Evolutionary conservation across 495 filamentous ascomycete species (phyloP).

Genomic region (Aspergillus baeticus): DNA sequence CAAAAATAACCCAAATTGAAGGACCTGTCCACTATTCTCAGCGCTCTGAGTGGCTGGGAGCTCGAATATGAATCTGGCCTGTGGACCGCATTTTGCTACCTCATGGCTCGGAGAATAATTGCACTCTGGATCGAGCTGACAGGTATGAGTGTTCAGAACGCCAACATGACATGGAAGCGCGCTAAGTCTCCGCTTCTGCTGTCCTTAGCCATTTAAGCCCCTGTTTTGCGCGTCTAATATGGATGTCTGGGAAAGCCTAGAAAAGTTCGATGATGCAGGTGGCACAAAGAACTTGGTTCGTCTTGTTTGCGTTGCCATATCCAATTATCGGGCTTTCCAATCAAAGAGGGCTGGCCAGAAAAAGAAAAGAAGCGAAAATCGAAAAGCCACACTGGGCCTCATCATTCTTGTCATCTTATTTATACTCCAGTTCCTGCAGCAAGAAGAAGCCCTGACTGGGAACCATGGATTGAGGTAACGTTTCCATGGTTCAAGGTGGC

Average conservation of each 20-base stretch:
- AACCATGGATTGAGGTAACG: slow-evolving; percentile 7
- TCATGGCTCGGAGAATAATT: slow-evolving; percentile 19
- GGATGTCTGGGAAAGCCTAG: too few species aligned
- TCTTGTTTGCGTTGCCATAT: neutral
- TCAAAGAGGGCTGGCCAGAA: neutral
- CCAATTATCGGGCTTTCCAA: neutral
- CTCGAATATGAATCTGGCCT: slow-evolving; percentile 4
- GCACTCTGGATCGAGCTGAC: slow-evolving; percentile 16
- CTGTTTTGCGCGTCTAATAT: too few species aligned
- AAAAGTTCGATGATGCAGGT: too few species aligned
- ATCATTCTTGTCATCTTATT: neutral
- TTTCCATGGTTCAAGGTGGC: slow-evolving; percentile 8
- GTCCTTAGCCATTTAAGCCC: too few species aligned
- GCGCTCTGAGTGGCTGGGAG: slow-evolving; percentile 14
- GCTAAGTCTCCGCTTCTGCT: too few species aligned
- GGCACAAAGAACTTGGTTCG: too few species aligned
- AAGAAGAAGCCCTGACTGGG: neutral
- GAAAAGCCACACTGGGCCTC: neutral
- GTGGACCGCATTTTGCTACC: slow-evolving; percentile 16
- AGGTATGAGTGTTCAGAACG: slow-evolving; percentile 6
- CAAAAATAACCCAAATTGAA: slow-evolving; percentile 18
- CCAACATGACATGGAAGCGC: slow-evolving; percentile 8
- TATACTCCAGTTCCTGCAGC: slow-evolving; percentile 12
- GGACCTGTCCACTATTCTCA: slow-evolving; percentile 11
- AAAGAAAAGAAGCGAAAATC: neutral